Conservation (phyloP, 805 yeast genomes). For the Saturnispora gosingensis region DNA sequence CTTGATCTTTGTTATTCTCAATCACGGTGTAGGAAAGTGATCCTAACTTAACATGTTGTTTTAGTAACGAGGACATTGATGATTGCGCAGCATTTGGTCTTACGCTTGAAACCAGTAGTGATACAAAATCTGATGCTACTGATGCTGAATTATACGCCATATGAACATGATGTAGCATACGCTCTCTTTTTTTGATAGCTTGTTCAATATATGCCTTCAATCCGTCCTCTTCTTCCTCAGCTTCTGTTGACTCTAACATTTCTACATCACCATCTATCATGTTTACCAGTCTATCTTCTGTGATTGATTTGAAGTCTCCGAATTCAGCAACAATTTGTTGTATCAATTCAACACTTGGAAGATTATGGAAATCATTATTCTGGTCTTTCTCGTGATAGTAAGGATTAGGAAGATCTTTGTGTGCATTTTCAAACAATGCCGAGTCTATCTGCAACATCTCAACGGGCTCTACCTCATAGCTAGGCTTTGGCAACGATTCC, state of each 20-base stretch:
- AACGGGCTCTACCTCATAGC: neutral
- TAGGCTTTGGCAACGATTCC: constrained; percentile 2
- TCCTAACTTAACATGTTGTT: constrained; percentile 65
- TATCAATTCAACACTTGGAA: constrained; percentile 13
- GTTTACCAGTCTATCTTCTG: constrained; percentile 43
- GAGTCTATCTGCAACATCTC: constrained; percentile 6
- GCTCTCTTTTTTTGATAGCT: constrained; percentile 42
- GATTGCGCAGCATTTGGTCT: constrained; percentile 81
- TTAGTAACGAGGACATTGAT: constrained; percentile 80
- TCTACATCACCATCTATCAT: constrained; percentile 31
- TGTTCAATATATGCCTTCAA: constrained; percentile 17
- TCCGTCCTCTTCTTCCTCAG: constrained; percentile 15
- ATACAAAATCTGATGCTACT: constrained; percentile 76
- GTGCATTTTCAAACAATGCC: constrained; percentile 10
- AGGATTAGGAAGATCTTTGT: constrained; percentile 10
- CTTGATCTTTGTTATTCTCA: constrained; percentile 15
- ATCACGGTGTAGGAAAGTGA: constrained; percentile 43
- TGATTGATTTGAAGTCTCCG: constrained; percentile 42
- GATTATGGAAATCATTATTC: constrained; percentile 12
- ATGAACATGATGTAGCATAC: constrained; percentile 43
- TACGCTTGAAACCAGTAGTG: constrained; percentile 67
- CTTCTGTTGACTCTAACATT: constrained; percentile 10
- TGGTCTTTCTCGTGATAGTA: constrained; percentile 5
- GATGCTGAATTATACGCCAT: constrained; percentile 85
- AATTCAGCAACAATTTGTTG: constrained; percentile 12